Evolutionary conservation across 2,329 filamentous ascomycete genomes (phyloP).

Genomic region (Diaporthe ampelina): DNA sequence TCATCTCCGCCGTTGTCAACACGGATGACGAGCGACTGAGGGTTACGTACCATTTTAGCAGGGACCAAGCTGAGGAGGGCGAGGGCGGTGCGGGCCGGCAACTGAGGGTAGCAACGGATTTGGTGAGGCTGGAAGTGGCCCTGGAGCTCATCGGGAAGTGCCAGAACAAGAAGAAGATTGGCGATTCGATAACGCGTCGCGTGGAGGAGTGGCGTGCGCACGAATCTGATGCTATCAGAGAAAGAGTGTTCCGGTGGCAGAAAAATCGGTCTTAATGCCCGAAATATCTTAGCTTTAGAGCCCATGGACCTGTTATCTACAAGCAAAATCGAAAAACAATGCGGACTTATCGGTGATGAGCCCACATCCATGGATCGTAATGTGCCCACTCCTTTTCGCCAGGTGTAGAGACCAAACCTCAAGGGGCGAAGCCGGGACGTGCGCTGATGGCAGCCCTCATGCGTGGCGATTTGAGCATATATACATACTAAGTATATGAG

Average conservation of each 20-base stretch:
- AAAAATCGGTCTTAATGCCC: not conserved
- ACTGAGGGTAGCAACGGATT: not conserved
- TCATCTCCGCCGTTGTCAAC: not conserved
- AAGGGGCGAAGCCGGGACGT: no score
- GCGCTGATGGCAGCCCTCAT: not conserved
- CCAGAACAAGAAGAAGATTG: not conserved
- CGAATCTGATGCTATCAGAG: conserved; percentile 8
- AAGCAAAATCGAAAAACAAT: not conserved
- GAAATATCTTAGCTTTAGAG: not conserved
- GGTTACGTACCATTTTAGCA: conserved; percentile 11
- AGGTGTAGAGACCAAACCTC: not conserved
- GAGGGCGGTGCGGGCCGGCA: not conserved
- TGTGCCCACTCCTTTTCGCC: not conserved
- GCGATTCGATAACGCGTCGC: not conserved
- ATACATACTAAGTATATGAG: no score
- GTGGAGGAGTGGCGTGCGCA: conserved; percentile 23
- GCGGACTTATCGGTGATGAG: not conserved
- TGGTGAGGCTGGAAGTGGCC: conserved; percentile 31
- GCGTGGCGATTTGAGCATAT: no score
- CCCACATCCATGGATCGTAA: not conserved
- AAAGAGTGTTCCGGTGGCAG: conserved; percentile 22
- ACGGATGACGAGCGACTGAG: not conserved
- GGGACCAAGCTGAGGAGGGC: not conserved
- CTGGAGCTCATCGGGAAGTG: conserved; percentile 4
- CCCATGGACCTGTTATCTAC: not conserved